Evolutionary conservation across 805 yeast genomes (phyloP).

Genomic region (Brettanomyces custersianus): DNA sequence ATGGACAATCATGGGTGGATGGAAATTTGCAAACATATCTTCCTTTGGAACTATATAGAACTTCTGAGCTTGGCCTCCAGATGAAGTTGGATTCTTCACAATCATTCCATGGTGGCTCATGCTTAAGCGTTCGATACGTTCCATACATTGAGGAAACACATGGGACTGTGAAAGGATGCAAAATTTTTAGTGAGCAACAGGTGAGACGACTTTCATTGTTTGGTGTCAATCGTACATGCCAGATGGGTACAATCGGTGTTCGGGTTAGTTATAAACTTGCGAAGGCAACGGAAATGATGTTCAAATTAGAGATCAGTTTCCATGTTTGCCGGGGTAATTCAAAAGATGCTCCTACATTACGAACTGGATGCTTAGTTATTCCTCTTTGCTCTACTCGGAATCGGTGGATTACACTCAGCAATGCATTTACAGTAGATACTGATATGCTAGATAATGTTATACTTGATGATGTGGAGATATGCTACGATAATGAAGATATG

Average conservation of each 20-base stretch:
- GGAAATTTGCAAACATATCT: conserved; percentile 25
- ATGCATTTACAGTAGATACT: conserved; percentile 13
- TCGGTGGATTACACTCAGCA: conserved; percentile 19
- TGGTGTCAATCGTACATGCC: conserved; percentile 20
- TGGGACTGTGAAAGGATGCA: conserved; percentile 3
- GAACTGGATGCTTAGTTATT: conserved; percentile 23
- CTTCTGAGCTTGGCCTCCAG: conserved; percentile 10
- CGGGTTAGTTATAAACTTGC: conserved; percentile 15
- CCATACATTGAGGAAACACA: conserved; percentile 6
- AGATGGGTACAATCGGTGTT: conserved; percentile 18
- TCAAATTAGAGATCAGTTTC: conserved; percentile 26
- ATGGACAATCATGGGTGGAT: conserved; percentile 28
- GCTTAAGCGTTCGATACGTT: conserved; percentile 21
- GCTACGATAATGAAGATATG: conserved; percentile 12
- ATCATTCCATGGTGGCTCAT: conserved; percentile 29
- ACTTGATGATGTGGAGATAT: conserved; percentile 13
- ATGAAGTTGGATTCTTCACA: conserved; percentile 18
- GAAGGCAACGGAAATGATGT: conserved; percentile 16
- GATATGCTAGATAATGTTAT: conserved; percentile 14
- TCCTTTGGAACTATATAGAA: conserved; percentile 17
- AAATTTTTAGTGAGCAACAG: conserved; percentile 13
- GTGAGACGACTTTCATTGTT: conserved; percentile 17
- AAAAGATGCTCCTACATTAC: conserved; percentile 16
- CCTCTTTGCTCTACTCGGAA: conserved; percentile 21
- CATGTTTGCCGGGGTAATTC: conserved; percentile 24